Conservation (phyloP, 78 protist species). For the Protostelium mycophagum region DNA sequence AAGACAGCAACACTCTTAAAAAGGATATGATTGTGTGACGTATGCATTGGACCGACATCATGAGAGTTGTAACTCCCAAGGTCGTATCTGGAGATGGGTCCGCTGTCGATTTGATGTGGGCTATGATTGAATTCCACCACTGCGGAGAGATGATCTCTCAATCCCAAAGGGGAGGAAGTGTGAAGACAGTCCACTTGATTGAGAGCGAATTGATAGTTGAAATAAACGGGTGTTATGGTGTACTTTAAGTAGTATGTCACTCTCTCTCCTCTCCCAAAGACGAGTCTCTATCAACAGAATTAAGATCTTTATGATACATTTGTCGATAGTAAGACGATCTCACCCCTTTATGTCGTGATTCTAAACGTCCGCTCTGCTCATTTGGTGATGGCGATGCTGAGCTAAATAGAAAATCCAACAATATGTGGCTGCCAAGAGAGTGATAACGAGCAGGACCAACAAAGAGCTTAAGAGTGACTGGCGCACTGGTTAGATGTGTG, state of each 20-base stretch:
- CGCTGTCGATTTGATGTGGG: conserved; percentile 45
- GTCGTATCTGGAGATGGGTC: conserved; percentile 58
- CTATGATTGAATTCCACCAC: conserved; percentile 69
- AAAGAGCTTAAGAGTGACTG: background rate
- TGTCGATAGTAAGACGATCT: background rate
- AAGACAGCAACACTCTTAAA: background rate
- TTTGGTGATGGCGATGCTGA: background rate
- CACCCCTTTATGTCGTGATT: background rate
- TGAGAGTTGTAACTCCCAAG: conserved; percentile 55
- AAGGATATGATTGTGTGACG: conserved; percentile 47
- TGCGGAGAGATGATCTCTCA: conserved; percentile 52
- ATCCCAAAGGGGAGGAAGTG: conserved; percentile 23
- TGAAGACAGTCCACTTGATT: conserved; percentile 44
- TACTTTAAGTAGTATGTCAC: conserved; percentile 44
- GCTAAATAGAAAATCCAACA: background rate
- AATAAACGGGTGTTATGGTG: conserved; percentile 53
- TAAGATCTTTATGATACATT: too few relatives aligned
- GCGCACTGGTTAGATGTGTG: background rate
- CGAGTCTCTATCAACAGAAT: background rate
- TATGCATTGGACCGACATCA: conserved; percentile 55
- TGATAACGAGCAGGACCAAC: background rate
- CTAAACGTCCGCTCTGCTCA: background rate
- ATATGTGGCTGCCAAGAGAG: background rate
- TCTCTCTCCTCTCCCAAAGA: background rate
- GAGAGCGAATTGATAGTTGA: conserved; percentile 45